phyloP scores from a whole-genome alignment of 2,329 filamentous ascomycete genomes.

The Penicillium sp. region DNA sequence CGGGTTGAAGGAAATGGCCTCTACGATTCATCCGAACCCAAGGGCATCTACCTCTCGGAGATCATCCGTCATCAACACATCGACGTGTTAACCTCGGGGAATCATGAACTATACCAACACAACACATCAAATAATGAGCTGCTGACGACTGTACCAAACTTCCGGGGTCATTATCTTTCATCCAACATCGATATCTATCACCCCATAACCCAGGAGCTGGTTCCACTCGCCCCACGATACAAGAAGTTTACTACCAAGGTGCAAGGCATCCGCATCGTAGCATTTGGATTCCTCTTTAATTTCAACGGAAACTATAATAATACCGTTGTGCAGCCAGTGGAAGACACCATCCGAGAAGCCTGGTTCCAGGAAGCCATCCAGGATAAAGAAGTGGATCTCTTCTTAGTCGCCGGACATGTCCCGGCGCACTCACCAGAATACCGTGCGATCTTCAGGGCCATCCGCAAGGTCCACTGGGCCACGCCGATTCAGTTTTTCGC shows the following conservation, averaged over 20 bases:
- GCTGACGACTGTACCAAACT: slow-evolving; percentile 77
- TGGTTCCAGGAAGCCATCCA: slow-evolving; percentile 88
- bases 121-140: slow-evolving; percentile 78
- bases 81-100: slow-evolving; percentile 83
- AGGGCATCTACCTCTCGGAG: slow-evolving; percentile 83
- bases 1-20: slow-evolving; percentile 91
- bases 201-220: slow-evolving; percentile 65
- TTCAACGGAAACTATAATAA: slow-evolving; percentile 91
- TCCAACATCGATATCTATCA: slow-evolving; percentile 91
- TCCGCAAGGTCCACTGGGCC: slow-evolving; percentile 73
- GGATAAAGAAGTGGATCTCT: slow-evolving; percentile 78
- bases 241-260: slow-evolving; percentile 91
- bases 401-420: slow-evolving; percentile 83
- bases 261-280: slow-evolving; percentile 76
- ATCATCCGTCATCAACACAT: slow-evolving; percentile 81
- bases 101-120: slow-evolving; percentile 89
- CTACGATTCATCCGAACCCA: slow-evolving; percentile 85
- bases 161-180: slow-evolving; percentile 75
- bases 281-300: slow-evolving; percentile 94
- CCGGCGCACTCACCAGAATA: slow-evolving; percentile 79
- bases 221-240: slow-evolving; percentile 77
- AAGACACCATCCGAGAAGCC: slow-evolving; percentile 73
- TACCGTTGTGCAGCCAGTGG: slow-evolving; percentile 76
- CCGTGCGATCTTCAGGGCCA: slow-evolving; percentile 71
- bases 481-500: slow-evolving; percentile 90